Conservation (phyloP, 768 basidiomycete genomes). For the Rhodotorula sphaerocarpa region DNA sequence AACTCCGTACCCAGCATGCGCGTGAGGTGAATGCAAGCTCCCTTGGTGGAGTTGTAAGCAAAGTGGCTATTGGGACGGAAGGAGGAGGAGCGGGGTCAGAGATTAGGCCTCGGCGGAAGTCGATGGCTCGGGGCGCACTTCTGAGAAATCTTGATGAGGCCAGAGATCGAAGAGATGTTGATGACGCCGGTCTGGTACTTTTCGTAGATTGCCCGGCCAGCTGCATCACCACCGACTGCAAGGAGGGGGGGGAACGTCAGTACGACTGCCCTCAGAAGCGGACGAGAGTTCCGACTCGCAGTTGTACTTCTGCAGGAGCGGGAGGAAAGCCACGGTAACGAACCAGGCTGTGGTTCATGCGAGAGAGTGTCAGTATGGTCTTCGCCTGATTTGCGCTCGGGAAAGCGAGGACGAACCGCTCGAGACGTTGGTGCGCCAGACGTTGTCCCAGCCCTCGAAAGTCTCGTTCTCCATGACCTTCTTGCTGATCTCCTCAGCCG, state of each 20-base stretch:
- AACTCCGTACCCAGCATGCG: constrained; percentile 21
- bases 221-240: constrained; percentile 4
- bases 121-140: background rate
- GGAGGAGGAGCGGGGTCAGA: background rate
- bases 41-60: constrained; percentile 16
- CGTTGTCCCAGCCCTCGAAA: constrained; percentile 14
- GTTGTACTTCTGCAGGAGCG: constrained; percentile 19
- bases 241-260: too few species aligned
- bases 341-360: background rate
- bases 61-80: too few species aligned
- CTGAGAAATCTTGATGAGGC: constrained; percentile 7
- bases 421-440: constrained; percentile 20
- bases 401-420: background rate
- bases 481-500: background rate
- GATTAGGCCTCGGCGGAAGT: too few species aligned
- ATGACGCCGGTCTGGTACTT: constrained; percentile 14
- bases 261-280: too few species aligned
- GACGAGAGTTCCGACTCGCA: background rate
- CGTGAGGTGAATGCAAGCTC: constrained; percentile 13
- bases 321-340: constrained; percentile 23
- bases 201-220: constrained; percentile 12
- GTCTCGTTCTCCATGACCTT: constrained; percentile 2
- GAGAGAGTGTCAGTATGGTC: too few species aligned
- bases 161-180: constrained; percentile 17
- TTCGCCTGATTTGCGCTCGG: too few species aligned